Percentiles rank a stretch among this genome's conserved stretches.
These are phyloP conservation scores for Juncus effusus DNA, from an alignment of 176 grass and related monocot genomes.

Conservation along the genomic window DNA sequence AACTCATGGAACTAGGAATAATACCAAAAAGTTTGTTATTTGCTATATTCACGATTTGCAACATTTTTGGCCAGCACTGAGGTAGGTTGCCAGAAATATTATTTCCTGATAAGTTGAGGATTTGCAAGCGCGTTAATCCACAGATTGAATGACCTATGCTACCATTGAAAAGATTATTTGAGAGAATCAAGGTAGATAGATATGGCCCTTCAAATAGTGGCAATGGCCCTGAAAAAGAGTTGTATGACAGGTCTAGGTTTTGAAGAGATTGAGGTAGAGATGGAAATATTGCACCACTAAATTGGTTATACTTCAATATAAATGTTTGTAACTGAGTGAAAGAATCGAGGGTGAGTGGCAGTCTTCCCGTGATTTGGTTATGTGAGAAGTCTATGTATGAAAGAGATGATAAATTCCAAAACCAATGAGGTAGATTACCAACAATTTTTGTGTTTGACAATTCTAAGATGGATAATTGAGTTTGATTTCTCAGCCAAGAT, in stretches of 20 bases:
- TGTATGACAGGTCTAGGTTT: background rate
- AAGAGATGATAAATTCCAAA: too few relatives aligned
- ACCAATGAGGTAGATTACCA: background rate
- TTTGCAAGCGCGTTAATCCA: constrained; percentile 31
- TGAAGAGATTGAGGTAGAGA: background rate
- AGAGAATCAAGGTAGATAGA: background rate
- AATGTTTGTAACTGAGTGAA: background rate
- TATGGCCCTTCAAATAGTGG: constrained; percentile 3
- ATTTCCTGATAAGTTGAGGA: constrained; percentile 11
- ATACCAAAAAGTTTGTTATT: too few relatives aligned
- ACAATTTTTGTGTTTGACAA: background rate
- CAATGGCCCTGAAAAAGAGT: background rate
- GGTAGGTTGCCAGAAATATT: constrained; percentile 7
- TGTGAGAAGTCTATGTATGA: background rate
- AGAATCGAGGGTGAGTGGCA: background rate
- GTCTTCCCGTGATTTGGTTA: background rate
- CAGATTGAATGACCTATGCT: constrained; percentile 3
- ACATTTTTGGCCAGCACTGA: background rate
- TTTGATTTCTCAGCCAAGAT: background rate
- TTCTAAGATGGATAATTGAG: background rate
- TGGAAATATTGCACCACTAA: background rate
- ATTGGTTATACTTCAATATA: background rate
- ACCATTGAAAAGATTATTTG: background rate
- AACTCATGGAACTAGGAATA: constrained; percentile 15
- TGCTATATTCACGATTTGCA: background rate